These are phyloP conservation scores for Poa annua DNA, from an alignment of 176 grass and related monocot genomes.

Conservation along the genomic window DNA sequence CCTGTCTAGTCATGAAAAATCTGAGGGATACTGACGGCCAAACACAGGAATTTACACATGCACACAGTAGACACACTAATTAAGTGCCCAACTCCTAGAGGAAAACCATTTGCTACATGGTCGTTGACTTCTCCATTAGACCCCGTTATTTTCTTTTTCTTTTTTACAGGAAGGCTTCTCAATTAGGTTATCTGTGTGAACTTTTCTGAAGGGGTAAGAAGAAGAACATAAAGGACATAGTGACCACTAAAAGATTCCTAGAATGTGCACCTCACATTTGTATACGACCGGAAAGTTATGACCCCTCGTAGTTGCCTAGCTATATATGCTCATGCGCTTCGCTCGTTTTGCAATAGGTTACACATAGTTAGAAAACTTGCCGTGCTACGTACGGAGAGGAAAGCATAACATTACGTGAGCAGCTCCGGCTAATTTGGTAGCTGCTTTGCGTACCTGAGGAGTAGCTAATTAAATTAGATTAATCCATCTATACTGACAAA, in stretches of 20 bases:
- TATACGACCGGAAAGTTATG: background rate
- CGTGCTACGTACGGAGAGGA: background rate
- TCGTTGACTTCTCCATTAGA: slow-evolving; percentile 11
- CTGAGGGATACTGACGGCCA: background rate
- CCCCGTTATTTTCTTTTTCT: background rate
- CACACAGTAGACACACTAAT: background rate
- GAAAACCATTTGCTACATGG: background rate
- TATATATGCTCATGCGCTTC: slow-evolving; percentile 39
- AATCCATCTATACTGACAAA: background rate
- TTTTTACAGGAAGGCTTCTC: background rate
- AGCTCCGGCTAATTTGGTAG: background rate
- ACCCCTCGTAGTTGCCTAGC: slow-evolving; percentile 39
- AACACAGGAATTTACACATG: background rate
- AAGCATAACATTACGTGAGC: background rate
- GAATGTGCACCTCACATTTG: slow-evolving; percentile 35
- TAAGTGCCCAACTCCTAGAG: background rate
- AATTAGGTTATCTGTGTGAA: background rate
- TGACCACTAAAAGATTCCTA: slow-evolving; percentile 42
- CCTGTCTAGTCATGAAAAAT: background rate
- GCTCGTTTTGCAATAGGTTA: slow-evolving; percentile 17
- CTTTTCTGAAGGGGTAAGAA: background rate
- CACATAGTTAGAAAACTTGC: background rate
- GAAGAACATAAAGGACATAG: slow-evolving; percentile 10
- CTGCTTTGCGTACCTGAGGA: no score
- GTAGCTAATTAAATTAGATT: background rate